Evolutionary conservation across 371 early-diverging fungal genomes (phyloP).

Genomic region (Haplosporangium sp.): DNA sequence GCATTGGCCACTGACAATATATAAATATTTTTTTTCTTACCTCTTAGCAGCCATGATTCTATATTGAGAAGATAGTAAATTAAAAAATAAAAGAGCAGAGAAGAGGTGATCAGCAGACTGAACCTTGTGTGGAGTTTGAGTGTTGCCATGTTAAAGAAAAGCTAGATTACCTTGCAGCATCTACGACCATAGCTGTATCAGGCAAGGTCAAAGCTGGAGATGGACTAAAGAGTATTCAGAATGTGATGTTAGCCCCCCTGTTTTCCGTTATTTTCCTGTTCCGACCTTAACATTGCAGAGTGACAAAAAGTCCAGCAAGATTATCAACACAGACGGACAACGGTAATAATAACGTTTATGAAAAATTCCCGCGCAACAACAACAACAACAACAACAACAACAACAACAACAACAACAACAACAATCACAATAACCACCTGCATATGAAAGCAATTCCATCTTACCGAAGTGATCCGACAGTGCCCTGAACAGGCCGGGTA

Average conservation of each 20-base stretch:
- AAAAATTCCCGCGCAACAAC: too few relatives aligned
- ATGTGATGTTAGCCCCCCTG: background rate
- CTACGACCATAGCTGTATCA: conserved; percentile 54
- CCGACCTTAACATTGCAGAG: background rate
- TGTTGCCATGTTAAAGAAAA: background rate
- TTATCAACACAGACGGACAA: conserved; percentile 2
- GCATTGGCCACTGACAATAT: conserved; percentile 1
- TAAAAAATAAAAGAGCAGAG: background rate
- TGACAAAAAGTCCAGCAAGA: background rate
- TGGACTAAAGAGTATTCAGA: conserved; percentile 20
- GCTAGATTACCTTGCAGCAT: conserved; percentile 48
- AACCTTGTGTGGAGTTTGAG: background rate
- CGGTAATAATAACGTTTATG: background rate
- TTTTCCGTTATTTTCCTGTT: background rate
- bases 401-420: too few relatives aligned
- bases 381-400: too few relatives aligned
- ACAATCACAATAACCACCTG: too few relatives aligned
- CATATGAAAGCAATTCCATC: too few relatives aligned
- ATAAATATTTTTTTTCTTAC: conserved; percentile 10
- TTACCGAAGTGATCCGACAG: conserved; percentile 82
- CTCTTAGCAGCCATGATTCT: conserved; percentile 58
- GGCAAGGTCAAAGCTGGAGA: conserved; percentile 47
- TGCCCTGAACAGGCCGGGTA: conserved; percentile 62
- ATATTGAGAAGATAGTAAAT: background rate
- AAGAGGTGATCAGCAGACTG: conserved; percentile 15